Conservation (phyloP, 176 grass and related monocot species). For the Tillandsia fasciculata region DNA sequence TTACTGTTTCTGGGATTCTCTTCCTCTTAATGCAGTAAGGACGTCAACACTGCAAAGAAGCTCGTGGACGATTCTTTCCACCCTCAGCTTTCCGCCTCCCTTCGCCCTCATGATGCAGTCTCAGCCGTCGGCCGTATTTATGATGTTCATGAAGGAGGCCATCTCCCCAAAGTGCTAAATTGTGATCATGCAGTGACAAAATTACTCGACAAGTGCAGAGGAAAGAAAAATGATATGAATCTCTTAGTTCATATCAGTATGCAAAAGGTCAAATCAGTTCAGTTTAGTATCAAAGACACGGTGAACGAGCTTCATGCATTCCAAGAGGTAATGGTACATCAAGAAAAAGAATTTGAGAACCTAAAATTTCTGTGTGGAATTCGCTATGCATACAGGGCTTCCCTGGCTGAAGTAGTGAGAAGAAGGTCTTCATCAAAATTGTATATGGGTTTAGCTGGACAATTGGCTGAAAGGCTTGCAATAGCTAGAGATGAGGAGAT, state of each 20-base stretch:
- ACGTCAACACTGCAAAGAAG: conserved; percentile 88
- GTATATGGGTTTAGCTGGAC: conserved; percentile 88
- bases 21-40: conserved; percentile 56
- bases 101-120: conserved; percentile 93
- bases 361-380: conserved; percentile 65
- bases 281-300: conserved; percentile 71
- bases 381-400: conserved; percentile 72
- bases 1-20: too few relatives aligned
- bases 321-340: conserved; percentile 82
- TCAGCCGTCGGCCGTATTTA: conserved; percentile 94
- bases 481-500: conserved; percentile 65
- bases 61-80: conserved; percentile 84
- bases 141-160: conserved; percentile 82
- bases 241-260: conserved; percentile 71
- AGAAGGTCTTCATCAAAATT: conserved; percentile 74
- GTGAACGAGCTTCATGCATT: conserved; percentile 82
- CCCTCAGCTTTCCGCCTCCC: conserved; percentile 51
- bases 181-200: conserved; percentile 51
- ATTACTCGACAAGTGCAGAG: conserved; percentile 61
- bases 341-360: conserved; percentile 70
- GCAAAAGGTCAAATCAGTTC: conserved; percentile 78
- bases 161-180: conserved; percentile 61
- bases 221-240: conserved; percentile 76
- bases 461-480: conserved; percentile 74
- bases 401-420: conserved; percentile 77